Base-by-base conservation (phyloP, 148 eudicot genomes). In the Arbutus unedo region DNA sequence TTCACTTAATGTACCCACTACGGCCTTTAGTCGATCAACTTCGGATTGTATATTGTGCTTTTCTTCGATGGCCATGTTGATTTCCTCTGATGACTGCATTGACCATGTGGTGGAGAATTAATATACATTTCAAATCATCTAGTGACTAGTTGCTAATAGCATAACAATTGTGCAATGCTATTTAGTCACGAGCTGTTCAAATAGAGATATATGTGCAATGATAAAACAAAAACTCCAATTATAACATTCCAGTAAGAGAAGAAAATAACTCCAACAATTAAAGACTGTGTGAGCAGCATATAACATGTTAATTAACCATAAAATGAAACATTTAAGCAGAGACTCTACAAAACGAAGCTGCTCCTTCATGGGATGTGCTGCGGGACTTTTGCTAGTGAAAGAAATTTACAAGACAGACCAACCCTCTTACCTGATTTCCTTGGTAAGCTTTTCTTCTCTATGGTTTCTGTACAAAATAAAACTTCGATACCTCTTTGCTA, bases 41-140 rank as follows among this genome's bases (percentile, higher is more conserved):
- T 90, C 89, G 82, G 80, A 81, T 76, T 88, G 86, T 54, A 89
- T 85, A 70, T 83, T 83, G 81, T 90, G 89, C 81, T 85, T 90
- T 82, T 92, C 92, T 82, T 89, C 93, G 45, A 93, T 83, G 81
- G 85, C 88, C 91, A 91, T 83, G 82, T 81, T 87, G 84, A 74
- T 68, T 68, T 76, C 89, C 81, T 80, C 88, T 47, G 89, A 82
- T n/a, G 90, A 89, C 95, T 93, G 92, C 85, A 86, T 53, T 60
- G 80, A 82, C 25, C 54, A 79, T 21, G 21, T 38, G 8, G 21
- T 68, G n/a, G 44, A 38, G 13, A 84, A 56, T 51, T 54, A 55
- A 80, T 51, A 50, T 31, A 8, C 13, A 43, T 18, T 7, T 18
- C 16, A 51, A 62, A 38, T 41, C 62, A 44, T 45, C 54, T 60